Evolutionary conservation across 441 rosid species (phyloP).

Genomic region (Populus hybrid): DNA sequence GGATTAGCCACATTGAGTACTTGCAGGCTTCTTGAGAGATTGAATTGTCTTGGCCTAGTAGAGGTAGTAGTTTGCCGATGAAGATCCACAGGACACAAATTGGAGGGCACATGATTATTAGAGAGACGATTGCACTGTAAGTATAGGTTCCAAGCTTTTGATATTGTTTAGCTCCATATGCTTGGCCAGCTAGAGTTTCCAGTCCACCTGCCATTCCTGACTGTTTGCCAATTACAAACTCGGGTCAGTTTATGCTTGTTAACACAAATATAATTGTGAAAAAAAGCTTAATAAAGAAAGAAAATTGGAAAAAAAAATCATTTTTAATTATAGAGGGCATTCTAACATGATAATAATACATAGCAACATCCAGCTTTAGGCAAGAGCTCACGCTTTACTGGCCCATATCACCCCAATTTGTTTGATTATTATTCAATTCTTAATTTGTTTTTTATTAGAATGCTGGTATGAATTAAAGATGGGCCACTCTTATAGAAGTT

Average conservation of each 20-base stretch:
- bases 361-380: too few relatives aligned
- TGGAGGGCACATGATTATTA: slow-evolving; percentile 35
- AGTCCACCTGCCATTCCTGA: slow-evolving; percentile 58
- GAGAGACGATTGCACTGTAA: slow-evolving; percentile 41
- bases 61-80: slow-evolving; percentile 39
- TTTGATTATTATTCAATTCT: too few relatives aligned
- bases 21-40: slow-evolving; percentile 43
- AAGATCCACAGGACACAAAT: slow-evolving; percentile 48
- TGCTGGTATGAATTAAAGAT: too few relatives aligned
- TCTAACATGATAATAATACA: too few relatives aligned
- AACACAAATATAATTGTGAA: too few relatives aligned
- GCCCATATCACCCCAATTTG: too few relatives aligned
- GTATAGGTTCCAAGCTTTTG: slow-evolving; percentile 47
- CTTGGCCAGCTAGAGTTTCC: slow-evolving; percentile 71
- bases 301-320: too few relatives aligned
- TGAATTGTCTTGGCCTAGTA: slow-evolving; percentile 50
- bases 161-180: slow-evolving; percentile 58
- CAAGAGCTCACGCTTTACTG: too few relatives aligned
- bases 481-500: too few relatives aligned
- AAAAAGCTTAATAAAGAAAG: too few relatives aligned
- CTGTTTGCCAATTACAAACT: slow-evolving; percentile 21
- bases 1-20: slow-evolving; percentile 53
- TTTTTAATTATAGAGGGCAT: too few relatives aligned
- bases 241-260: background rate
- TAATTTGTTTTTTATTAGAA: too few relatives aligned